A percentile compares a stretch with the other conserved stretches of the same genome.
Evolutionary conservation across 495 filamentous ascomycete genomes (phyloP).

Genomic region (Penicillium cinerascens): DNA sequence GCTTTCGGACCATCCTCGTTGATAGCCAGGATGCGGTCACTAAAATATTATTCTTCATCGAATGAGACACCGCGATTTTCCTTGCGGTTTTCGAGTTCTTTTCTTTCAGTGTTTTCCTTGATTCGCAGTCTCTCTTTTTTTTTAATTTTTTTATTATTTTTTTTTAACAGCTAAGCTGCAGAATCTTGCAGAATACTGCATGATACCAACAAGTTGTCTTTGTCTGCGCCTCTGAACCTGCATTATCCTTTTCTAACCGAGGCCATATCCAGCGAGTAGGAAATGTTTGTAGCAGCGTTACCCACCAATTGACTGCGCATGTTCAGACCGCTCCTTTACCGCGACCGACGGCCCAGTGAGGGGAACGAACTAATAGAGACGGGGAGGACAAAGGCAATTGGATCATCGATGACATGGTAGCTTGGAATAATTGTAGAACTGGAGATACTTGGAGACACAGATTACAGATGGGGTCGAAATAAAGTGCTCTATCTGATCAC

Average conservation of each 20-base stretch:
- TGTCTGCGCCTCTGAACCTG: no score
- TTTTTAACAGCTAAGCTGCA: no score
- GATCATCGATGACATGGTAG: neutral
- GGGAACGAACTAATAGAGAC: neutral
- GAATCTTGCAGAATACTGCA: neutral
- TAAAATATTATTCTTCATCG: neutral
- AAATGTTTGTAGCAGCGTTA: neutral
- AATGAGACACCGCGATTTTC: slow-evolving; percentile 13
- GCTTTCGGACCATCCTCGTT: neutral
- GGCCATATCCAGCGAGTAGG: neutral
- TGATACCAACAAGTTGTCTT: neutral
- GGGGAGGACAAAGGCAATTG: neutral
- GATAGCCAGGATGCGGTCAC: neutral
- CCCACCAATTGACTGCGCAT: neutral
- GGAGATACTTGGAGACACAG: neutral
- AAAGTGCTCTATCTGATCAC: slow-evolving; percentile 9
- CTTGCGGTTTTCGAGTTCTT: neutral
- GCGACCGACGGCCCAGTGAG: neutral
- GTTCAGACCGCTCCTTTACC: slow-evolving; percentile 14
- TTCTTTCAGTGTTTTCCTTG: no score
- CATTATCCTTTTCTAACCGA: no score
- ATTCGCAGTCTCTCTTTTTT: neutral
- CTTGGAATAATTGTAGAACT: neutral
- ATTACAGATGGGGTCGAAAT: slow-evolving; percentile 11
- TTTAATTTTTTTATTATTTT: neutral